Conservation (phyloP, 2,329 filamentous ascomycete species). For the Epichloe sibirici region DNA sequence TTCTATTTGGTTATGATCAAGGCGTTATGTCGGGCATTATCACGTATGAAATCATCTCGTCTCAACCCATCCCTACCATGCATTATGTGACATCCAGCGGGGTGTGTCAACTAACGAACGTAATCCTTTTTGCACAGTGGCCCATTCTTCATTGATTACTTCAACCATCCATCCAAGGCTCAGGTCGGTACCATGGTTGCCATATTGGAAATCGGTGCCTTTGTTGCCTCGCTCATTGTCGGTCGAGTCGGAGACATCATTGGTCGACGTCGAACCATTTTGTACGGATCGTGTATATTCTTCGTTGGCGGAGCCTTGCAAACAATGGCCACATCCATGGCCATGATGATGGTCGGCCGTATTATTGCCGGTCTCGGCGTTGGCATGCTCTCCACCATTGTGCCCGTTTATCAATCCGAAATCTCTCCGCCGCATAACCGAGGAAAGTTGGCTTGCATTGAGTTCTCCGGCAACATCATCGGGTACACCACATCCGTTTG, state of each 20-base stretch:
- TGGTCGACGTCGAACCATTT: slow-evolving; percentile 76
- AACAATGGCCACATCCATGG: slow-evolving; percentile 67
- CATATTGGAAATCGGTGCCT: slow-evolving; percentile 86
- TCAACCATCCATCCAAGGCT: slow-evolving; percentile 74
- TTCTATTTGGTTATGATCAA: slow-evolving; percentile 82
- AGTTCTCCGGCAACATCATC: slow-evolving; percentile 94
- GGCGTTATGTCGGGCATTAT: slow-evolving; percentile 73
- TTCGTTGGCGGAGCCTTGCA: slow-evolving; percentile 74
- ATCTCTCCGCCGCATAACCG: slow-evolving; percentile 94
- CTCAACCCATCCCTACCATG: not conserved
- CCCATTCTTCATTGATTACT: slow-evolving; percentile 80
- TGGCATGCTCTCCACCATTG: slow-evolving; percentile 80
- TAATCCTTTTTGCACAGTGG: slow-evolving; percentile 43
- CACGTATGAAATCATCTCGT: slow-evolving; percentile 34
- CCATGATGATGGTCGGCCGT: slow-evolving; percentile 79
- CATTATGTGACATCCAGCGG: not conserved
- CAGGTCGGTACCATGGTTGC: slow-evolving; percentile 96
- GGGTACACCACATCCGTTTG: slow-evolving; percentile 95
- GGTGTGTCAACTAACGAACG: not conserved
- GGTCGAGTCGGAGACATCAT: slow-evolving; percentile 86
- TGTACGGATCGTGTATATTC: slow-evolving; percentile 89
- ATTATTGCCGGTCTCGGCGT: slow-evolving; percentile 78
- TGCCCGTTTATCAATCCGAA: slow-evolving; percentile 88
- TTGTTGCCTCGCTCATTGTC: slow-evolving; percentile 77
- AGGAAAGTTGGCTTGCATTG: slow-evolving; percentile 91